Evolutionary conservation across 257 asterid species (phyloP), one percentile per base, ranked within the genome.

Genomic region (Thymus mandschuricus): DNA sequence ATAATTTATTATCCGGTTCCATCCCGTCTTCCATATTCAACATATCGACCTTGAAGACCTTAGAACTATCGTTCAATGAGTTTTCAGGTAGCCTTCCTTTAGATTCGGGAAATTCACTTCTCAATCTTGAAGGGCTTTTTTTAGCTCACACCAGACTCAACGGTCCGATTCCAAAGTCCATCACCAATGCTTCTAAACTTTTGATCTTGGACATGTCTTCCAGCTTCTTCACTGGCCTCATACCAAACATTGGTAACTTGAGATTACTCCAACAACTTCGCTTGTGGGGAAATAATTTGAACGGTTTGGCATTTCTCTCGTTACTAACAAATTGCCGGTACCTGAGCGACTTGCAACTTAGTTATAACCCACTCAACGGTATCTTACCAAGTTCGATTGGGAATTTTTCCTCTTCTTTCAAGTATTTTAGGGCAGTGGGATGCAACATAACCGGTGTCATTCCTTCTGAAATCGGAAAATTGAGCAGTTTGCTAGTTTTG

Each of bases 181-280:
- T 56, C n/a, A 10, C 13, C 61, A 56, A 56, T 56, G 61, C 61
- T 56, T 56, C 61, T 29, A 30, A 30, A 30, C 61, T 56, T 10
- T 3, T 3, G 6, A 1, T 0, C 1, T 10, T 56, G 38, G 61
- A 3, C 21, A 56, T 56, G 61, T 0, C 0, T 3, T 1, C 0
- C 8, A 29, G 29, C 40, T 56, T 13, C 2, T 56, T 56, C 8
- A 29, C 7, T 56, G 61, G 61, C 40, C 10, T 3, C 1, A 56
- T 56, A 10, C 61, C 61, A 10, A 10, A 56, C 40, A 29, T 56
- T 29, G 61, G 61, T 29, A 29, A 10, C 10, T 28, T 56, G 2
- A 43, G 10, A 43, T 9, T 2, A 9, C 48, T 43, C 0, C 3
- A 6, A 43, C 5, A 2, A 4, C 46, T 43, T 43, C 48, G 46